Evolutionary conservation across 495 filamentous ascomycete species (phyloP).

Genomic region (Penicillium cataractarum): DNA sequence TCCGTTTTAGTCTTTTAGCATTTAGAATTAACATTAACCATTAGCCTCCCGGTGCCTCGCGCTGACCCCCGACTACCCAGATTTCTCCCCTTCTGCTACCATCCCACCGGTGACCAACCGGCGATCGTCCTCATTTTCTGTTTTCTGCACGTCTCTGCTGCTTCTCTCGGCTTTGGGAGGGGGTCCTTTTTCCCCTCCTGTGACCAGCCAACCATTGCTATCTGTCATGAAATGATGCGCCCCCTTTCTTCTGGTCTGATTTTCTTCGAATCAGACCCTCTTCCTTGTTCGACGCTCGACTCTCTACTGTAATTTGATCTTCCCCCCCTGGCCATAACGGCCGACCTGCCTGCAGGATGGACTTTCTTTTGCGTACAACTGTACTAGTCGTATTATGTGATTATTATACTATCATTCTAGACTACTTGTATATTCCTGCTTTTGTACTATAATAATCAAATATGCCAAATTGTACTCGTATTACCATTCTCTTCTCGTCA

Average conservation of each 20-base stretch:
- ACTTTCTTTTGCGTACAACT: background rate
- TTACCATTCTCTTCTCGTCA: background rate
- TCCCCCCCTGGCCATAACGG: background rate
- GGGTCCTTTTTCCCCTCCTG: background rate
- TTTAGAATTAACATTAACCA: conserved; percentile 25
- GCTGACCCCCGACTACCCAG: conserved; percentile 1
- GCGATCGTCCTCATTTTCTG: conserved; percentile 5
- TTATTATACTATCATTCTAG: background rate
- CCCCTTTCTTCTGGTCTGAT: background rate
- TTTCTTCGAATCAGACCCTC: too few relatives aligned
- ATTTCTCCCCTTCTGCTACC: conserved; percentile 3
- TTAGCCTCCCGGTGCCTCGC: conserved; percentile 22
- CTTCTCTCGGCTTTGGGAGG: background rate
- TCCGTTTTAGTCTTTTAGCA: conserved; percentile 11
- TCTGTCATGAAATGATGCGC: background rate
- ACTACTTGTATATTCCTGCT: too few relatives aligned
- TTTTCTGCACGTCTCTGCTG: conserved; percentile 4
- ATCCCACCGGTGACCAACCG: conserved; percentile 9
- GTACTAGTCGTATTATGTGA: background rate
- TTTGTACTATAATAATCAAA: background rate
- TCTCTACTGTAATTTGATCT: background rate
- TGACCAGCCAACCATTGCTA: background rate
- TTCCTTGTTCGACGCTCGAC: too few relatives aligned
- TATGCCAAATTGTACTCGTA: background rate
- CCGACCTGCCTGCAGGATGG: conserved; percentile 1